Evolutionary conservation across 179 eudicot species (phyloP), one percentile per base, ranked within the genome.

Genomic region (Nepenthes alata): DNA sequence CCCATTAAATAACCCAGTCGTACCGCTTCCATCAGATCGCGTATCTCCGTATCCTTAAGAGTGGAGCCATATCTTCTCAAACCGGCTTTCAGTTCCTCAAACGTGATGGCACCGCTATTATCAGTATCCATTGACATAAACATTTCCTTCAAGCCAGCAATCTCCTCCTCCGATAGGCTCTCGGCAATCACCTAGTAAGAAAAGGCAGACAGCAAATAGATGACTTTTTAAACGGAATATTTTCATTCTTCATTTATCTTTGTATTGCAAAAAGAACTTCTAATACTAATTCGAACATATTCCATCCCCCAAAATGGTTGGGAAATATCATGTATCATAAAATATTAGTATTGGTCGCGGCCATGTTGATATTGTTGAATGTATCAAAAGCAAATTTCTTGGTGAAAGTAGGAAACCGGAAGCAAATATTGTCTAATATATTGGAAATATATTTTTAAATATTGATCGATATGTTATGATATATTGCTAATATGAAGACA

Each of bases 21-120:
- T 83, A 88, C 96, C 64, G 94, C 96, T 60, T 88, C 96, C 96
- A 88, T 88, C 52, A 88, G 87, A 73, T 84, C 89, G 11, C 89
- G 88, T 69, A 86, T 84, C 78, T 88, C 90, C 5, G 78, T 83
- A 65, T 88, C 96, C 72, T 86, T 86, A 41, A 88, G 82, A 58
- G 85, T 88, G 38, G 94, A 86, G 51, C 96, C 96, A 39, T 86
- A 84, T 84, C 83, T 86, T 71, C 77, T 79, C 60, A 88, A 75
- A 62, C 96, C 96, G 68, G 76, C 90, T 80, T 86, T 86, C 36
- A 88, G 94, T 77, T 88, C 96, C 70, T 88, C 96, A 52, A 83
- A 88, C 56, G 96, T 88, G 65, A 88, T 86, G 55, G 96, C 85
- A 59, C 96, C 96, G 55, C 94, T 88, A 60, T 86, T 88, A 69